These are phyloP conservation scores for Pezicula neosporulosa DNA, from an alignment of 2,329 filamentous ascomycete genomes.

Conservation along the genomic window DNA sequence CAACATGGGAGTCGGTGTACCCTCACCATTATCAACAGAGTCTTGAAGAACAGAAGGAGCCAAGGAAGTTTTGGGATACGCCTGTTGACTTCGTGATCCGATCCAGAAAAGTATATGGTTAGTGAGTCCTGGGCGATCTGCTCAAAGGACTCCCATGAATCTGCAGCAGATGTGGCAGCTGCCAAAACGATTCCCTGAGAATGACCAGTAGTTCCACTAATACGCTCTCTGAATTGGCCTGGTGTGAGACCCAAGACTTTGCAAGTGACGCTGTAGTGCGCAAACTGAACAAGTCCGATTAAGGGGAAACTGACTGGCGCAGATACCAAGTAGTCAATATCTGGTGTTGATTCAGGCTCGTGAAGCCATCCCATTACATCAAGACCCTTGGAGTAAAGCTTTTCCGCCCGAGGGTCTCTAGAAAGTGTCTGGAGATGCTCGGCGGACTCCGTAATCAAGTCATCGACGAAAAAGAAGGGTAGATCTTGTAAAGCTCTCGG, in stretches of 20 bases:
- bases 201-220: constrained; percentile 89
- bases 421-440: constrained; percentile 84
- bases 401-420: constrained; percentile 80
- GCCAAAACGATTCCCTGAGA: constrained; percentile 96
- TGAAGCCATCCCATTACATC: constrained; percentile 94
- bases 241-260: constrained; percentile 87
- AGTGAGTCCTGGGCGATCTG: constrained; percentile 76
- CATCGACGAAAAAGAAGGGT: constrained; percentile 90
- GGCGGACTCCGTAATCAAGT: constrained; percentile 76
- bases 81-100: constrained; percentile 92
- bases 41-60: constrained; percentile 89
- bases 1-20: constrained; percentile 94
- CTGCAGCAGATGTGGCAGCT: constrained; percentile 83
- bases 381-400: constrained; percentile 95
- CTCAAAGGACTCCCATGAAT: constrained; percentile 90
- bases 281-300: constrained; percentile 93
- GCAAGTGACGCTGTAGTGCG: constrained; percentile 93
- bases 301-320: constrained; percentile 93
- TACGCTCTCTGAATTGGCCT: constrained; percentile 78
- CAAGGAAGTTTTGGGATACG: constrained; percentile 91
- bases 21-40: constrained; percentile 90
- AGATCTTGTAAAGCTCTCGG: constrained; percentile 85
- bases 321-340: constrained; percentile 90
- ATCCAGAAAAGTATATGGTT: constrained; percentile 98
- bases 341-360: constrained; percentile 83